Conservation (phyloP, 1,139 yeast species). For the Geotrichum fermentans region DNA sequence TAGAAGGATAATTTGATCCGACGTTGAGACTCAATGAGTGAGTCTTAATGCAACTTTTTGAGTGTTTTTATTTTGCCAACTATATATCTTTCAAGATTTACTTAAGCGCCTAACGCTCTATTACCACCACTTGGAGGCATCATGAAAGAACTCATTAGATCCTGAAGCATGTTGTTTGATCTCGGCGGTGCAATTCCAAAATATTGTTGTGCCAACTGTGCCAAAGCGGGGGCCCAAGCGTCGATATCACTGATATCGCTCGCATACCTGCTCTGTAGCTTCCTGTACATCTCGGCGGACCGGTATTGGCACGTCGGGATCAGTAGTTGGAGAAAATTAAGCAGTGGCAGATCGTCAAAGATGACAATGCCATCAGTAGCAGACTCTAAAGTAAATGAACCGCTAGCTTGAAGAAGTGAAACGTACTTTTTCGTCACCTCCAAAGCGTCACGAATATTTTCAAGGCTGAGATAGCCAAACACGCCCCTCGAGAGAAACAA, state of each 20-base stretch:
- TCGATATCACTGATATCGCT: constrained; percentile 44
- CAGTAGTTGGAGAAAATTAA: constrained; percentile 69
- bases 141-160: constrained; percentile 30
- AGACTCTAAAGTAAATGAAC: neutral
- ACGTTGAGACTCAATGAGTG: too few relatives aligned
- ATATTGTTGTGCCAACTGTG: constrained; percentile 45
- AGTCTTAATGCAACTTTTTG: too few relatives aligned
- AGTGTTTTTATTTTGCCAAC: neutral
- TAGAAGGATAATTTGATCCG: too few relatives aligned
- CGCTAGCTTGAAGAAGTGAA: constrained; percentile 29
- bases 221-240: constrained; percentile 34
- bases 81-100: neutral
- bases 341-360: constrained; percentile 39
- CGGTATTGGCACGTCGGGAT: constrained; percentile 57
- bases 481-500: constrained; percentile 58
- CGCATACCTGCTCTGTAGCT: constrained; percentile 53
- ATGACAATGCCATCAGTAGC: constrained; percentile 26
- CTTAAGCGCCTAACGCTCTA: neutral
- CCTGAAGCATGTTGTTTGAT: constrained; percentile 68
- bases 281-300: constrained; percentile 47
- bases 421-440: constrained; percentile 45
- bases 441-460: constrained; percentile 56
- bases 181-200: constrained; percentile 57
- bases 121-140: neutral
- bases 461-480: constrained; percentile 61